phyloP scores from a whole-genome alignment of 352 stramenopile genomes.

The Aphanomyces cochlioides region DNA sequence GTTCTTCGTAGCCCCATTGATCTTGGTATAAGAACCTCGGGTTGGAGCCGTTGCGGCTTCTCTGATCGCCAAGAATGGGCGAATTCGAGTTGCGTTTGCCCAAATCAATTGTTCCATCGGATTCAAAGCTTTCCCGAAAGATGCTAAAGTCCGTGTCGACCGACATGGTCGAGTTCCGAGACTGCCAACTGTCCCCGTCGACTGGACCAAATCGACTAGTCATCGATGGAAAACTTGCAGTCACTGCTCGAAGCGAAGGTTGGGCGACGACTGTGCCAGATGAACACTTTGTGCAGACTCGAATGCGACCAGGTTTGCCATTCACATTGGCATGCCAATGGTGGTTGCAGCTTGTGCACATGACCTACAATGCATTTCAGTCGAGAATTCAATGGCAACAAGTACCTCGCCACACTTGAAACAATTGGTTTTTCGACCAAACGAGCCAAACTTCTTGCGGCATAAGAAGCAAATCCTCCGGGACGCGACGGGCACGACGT shows the following conservation, averaged over 20 bases:
- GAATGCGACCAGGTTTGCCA: background rate
- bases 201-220: background rate
- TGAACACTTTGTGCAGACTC: background rate
- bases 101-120: background rate
- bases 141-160: slow-evolving; percentile 2
- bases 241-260: background rate
- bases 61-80: background rate
- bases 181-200: background rate
- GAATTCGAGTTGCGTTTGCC: background rate
- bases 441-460: background rate
- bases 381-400: background rate
- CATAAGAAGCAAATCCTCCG: background rate
- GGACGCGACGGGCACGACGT: background rate
- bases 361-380: slow-evolving; percentile 2
- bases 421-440: background rate
- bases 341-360: slow-evolving; percentile 8
- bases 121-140: background rate
- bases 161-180: background rate
- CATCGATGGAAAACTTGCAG: background rate
- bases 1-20: background rate
- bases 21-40: background rate
- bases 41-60: background rate
- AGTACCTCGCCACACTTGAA: slow-evolving; percentile 12
- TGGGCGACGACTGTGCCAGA: background rate
- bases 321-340: background rate